Base-by-base conservation (phyloP, 768 basidiomycete species). In the Tephrocybe sp. region DNA sequence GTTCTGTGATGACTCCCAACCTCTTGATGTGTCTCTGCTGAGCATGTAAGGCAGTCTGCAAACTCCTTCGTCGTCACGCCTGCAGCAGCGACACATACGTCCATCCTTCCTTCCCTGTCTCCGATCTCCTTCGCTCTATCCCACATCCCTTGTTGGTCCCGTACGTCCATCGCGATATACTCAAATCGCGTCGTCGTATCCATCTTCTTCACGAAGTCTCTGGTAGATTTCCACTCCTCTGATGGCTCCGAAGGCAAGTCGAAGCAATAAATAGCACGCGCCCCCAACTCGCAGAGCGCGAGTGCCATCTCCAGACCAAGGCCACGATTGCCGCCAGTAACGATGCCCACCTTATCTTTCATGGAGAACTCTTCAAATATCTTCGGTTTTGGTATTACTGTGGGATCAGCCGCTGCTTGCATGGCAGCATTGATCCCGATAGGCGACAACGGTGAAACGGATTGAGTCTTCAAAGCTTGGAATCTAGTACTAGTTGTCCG, bases 261-360 rank as follows among this genome's bases (percentile, higher is more conserved):
- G 4, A 86, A 66, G 60, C 84, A 86, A 64, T 86, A 86, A 13
- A 86, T 73, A 0, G 72, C 79, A 6, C 77, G 73, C 3, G 82
- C 83, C 22, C 88, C 88, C 16, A 80, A 81, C 68, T 89, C 88
- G 37, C 78, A 77, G 37, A 89, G 66, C 3, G 83, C 78, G 45
- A 89, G 67, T 27, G 85, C 85, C 83, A 86, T 84, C 68, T 91
- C 88, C 11, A 91, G 77, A 3, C 89, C 89, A 13, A 91, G 75
- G 0, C 88, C 83, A 39, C 81, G 66, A 47, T 82, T 79, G 0
- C 76, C 83, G 1, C 83, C 83, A 0, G 83, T 78, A 15, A 85
- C 79, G 30, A 84, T 71, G 12, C 73, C 80, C 3, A 84, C 80
- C 0, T 78, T 73, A 46, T 77, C 77, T 19, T 66, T 70, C 24